Evolutionary conservation across 2,329 filamentous ascomycete genomes (phyloP).

Genomic region (Dendryphion nanum): DNA sequence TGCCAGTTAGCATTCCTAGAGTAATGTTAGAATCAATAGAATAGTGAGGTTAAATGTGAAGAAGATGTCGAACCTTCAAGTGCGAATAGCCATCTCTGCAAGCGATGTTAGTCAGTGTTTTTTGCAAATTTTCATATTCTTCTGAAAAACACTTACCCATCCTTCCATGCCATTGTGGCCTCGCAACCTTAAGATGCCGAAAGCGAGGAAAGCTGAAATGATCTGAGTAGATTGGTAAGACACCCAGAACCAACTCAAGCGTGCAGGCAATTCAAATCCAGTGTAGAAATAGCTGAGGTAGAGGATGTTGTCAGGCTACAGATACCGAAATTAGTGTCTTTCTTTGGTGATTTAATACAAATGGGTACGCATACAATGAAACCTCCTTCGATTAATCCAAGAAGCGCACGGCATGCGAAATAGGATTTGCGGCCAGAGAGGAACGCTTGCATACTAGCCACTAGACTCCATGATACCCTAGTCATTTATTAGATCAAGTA

Average conservation of each 20-base stretch:
- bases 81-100: constrained; percentile 52
- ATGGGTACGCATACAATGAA: constrained; percentile 47
- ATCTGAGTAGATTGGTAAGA: constrained; percentile 60
- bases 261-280: constrained; percentile 64
- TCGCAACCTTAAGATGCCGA: constrained; percentile 53
- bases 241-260: constrained; percentile 71
- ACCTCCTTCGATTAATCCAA: constrained; percentile 47
- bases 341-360: neutral
- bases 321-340: constrained; percentile 30
- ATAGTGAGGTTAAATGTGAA: too few relatives aligned
- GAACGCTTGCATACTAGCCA: constrained; percentile 67
- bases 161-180: constrained; percentile 52
- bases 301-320: constrained; percentile 61
- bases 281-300: constrained; percentile 78
- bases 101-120: neutral
- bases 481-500: constrained; percentile 3
- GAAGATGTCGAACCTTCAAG: too few relatives aligned
- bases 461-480: constrained; percentile 45
- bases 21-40: too few relatives aligned
- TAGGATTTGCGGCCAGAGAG: constrained; percentile 52
- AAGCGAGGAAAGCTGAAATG: constrained; percentile 56
- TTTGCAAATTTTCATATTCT: neutral
- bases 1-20: constrained; percentile 32
- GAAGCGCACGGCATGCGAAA: constrained; percentile 42
- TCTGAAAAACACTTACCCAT: constrained; percentile 37